phyloP scores from a whole-genome alignment of 768 basidiomycete genomes.

The Serendipita sp. region DNA sequence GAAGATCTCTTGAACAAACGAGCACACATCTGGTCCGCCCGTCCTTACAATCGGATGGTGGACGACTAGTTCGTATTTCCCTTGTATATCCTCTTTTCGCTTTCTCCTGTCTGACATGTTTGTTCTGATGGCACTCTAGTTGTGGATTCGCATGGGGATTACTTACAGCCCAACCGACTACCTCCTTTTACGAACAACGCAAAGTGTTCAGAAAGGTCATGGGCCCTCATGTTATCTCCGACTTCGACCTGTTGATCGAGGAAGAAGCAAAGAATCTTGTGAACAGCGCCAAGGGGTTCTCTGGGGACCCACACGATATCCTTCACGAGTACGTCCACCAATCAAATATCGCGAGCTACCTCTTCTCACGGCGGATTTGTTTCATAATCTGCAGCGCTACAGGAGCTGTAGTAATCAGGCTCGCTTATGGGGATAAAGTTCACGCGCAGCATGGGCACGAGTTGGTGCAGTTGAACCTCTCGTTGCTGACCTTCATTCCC shows the following conservation, averaged over 20 bases:
- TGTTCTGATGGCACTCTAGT: background rate
- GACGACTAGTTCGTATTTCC: background rate
- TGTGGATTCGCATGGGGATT: background rate
- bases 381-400: background rate
- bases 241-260: background rate
- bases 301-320: background rate
- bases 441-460: background rate
- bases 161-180: background rate
- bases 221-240: background rate
- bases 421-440: constrained; percentile 4
- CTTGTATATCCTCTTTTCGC: too few species aligned
- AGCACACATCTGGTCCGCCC: constrained; percentile 9
- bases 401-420: background rate
- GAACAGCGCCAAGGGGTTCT: background rate
- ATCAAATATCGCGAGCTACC: too few species aligned
- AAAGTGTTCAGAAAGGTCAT: constrained; percentile 1
- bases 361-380: background rate
- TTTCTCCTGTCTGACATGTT: background rate
- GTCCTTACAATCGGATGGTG: constrained; percentile 9
- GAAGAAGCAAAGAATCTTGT: background rate
- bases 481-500: background rate
- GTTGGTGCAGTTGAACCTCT: background rate
- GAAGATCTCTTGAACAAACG: constrained; percentile 9
- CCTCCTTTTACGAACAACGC: background rate
- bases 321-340: background rate